phyloP scores from a whole-genome alignment of 108 stramenopile species.

The Skeletonema grethae region DNA sequence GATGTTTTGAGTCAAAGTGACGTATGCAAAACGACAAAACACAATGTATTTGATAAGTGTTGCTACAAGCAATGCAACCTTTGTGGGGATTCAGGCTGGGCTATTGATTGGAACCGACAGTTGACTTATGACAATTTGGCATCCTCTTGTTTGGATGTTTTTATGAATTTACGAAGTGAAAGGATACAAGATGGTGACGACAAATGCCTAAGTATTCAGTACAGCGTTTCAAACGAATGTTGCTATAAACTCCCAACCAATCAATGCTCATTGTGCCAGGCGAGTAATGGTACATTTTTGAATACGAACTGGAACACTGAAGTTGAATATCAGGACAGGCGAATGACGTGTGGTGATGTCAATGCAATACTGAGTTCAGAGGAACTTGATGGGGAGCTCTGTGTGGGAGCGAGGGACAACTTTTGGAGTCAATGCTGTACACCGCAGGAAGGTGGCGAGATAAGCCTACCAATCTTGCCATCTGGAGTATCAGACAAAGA shows the following conservation, averaged over 20 bases:
- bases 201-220: slow-evolving; percentile 37
- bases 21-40: slow-evolving; percentile 27
- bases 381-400: slow-evolving; percentile 41
- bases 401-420: slow-evolving; percentile 32
- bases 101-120: slow-evolving; percentile 41
- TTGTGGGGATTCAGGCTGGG: slow-evolving; percentile 31
- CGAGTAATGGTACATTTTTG: slow-evolving; percentile 45
- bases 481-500: slow-evolving; percentile 31
- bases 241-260: slow-evolving; percentile 38
- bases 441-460: slow-evolving; percentile 44
- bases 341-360: slow-evolving; percentile 44
- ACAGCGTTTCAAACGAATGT: slow-evolving; percentile 35
- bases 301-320: slow-evolving; percentile 52
- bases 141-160: slow-evolving; percentile 50
- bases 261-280: slow-evolving; percentile 44
- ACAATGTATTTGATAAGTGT: slow-evolving; percentile 32
- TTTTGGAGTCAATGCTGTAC: slow-evolving; percentile 46
- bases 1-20: slow-evolving; percentile 41
- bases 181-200: slow-evolving; percentile 38
- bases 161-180: slow-evolving; percentile 42
- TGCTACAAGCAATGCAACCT: slow-evolving; percentile 47
- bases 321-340: slow-evolving; percentile 35
- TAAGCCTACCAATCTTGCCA: slow-evolving; percentile 20
- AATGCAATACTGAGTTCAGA: slow-evolving; percentile 45
- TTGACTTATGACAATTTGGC: slow-evolving; percentile 38